Conservation (phyloP, 2,329 filamentous ascomycete genomes). For the Penicillium sp. region DNA sequence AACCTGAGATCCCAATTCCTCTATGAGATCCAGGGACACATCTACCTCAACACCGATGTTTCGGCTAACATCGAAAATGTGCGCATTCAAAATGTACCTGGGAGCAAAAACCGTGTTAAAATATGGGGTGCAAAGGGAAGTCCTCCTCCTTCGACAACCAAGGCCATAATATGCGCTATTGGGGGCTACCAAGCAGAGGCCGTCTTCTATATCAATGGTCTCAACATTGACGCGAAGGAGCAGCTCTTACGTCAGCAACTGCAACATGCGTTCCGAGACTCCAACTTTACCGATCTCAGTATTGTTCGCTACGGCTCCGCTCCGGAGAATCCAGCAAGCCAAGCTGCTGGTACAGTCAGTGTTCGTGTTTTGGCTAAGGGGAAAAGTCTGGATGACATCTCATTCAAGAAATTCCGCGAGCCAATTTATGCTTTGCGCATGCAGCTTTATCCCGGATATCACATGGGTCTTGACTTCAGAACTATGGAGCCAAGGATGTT, state of each 20-base stretch:
- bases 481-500: too few relatives aligned
- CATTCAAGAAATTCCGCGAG: constrained; percentile 33
- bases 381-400: constrained; percentile 33
- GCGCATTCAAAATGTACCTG: too few relatives aligned
- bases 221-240: constrained; percentile 46
- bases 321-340: constrained; percentile 34
- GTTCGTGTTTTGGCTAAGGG: constrained; percentile 48
- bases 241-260: constrained; percentile 46
- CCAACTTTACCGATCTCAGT: constrained; percentile 30
- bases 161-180: constrained; percentile 46
- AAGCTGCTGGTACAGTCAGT: constrained; percentile 42
- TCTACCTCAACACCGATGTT: constrained; percentile 18
- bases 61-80: constrained; percentile 4
- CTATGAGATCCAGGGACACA: constrained; percentile 27
- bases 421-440: constrained; percentile 39
- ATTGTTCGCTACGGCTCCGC: constrained; percentile 32
- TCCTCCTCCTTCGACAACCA: constrained; percentile 48
- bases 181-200: constrained; percentile 48
- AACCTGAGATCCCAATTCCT: constrained; percentile 22
- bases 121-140: too few relatives aligned
- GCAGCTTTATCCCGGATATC: constrained; percentile 37
- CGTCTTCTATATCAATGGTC: constrained; percentile 44
- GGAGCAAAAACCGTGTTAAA: too few relatives aligned
- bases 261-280: constrained; percentile 37
- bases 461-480: too few relatives aligned